Conservation (phyloP, 495 filamentous ascomycete genomes). For the Platismatia glauca region DNA sequence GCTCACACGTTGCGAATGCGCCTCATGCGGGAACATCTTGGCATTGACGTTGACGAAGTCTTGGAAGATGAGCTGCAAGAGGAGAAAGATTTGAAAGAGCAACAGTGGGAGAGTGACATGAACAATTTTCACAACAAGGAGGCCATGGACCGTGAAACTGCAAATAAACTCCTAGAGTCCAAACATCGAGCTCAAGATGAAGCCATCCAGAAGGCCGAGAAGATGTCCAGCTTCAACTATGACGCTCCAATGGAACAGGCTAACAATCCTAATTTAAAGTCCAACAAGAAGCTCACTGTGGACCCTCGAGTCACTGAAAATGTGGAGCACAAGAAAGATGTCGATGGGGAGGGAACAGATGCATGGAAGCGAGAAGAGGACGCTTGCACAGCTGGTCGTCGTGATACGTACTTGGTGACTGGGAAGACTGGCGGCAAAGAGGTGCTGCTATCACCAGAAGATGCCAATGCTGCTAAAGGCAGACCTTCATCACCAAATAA, state of each 20-base stretch:
- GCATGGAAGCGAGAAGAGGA: slow-evolving; percentile 51
- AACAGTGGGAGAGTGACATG: slow-evolving; percentile 42
- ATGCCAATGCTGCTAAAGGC: slow-evolving; percentile 12
- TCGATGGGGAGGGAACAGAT: slow-evolving; percentile 67
- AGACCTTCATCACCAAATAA: slow-evolving; percentile 47
- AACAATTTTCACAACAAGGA: slow-evolving; percentile 41
- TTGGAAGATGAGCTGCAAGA: slow-evolving; percentile 61
- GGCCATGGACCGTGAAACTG: slow-evolving; percentile 31
- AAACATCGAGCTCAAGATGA: slow-evolving; percentile 54
- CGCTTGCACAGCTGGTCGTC: slow-evolving; percentile 46
- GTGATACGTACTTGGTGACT: slow-evolving; percentile 55
- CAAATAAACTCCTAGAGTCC: slow-evolving; percentile 47
- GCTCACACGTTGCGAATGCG: slow-evolving; percentile 88
- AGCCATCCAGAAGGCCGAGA: slow-evolving; percentile 49
- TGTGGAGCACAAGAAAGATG: slow-evolving; percentile 59
- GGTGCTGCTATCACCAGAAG: slow-evolving; percentile 45
- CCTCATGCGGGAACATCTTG: slow-evolving; percentile 94
- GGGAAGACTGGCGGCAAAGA: slow-evolving; percentile 44
- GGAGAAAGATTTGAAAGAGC: slow-evolving; percentile 13
- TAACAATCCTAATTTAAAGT: slow-evolving; percentile 52
- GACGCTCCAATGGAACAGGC: slow-evolving; percentile 65
- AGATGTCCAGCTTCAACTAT: slow-evolving; percentile 73
- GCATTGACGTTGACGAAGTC: slow-evolving; percentile 86
- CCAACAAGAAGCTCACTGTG: slow-evolving; percentile 48
- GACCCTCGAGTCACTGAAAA: slow-evolving; percentile 59